phyloP scores from a whole-genome alignment of 192 early-diverging fungal species.

The Thamnidium elegans region DNA sequence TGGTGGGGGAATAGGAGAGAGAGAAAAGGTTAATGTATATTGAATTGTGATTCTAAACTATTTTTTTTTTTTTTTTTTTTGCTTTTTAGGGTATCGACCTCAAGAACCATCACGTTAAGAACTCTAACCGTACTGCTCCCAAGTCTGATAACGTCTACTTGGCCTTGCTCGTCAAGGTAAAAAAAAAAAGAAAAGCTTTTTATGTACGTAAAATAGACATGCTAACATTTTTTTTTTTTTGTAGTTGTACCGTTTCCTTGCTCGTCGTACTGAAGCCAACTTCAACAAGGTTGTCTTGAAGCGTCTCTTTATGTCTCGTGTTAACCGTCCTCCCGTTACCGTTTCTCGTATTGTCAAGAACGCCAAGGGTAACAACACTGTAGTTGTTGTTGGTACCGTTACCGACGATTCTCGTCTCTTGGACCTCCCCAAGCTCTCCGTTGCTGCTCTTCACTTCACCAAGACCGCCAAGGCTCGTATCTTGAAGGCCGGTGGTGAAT shows the following conservation, averaged over 20 bases:
- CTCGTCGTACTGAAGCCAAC: conserved; percentile 95
- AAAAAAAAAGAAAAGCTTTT: too few relatives aligned
- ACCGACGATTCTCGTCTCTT: conserved; percentile 95
- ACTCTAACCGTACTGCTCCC: conserved; percentile 82
- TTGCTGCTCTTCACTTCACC: conserved; percentile 95
- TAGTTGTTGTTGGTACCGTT: conserved; percentile 94
- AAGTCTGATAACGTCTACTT: conserved; percentile 97
- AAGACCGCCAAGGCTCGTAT: conserved; percentile 96
- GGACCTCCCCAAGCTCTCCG: conserved; percentile 91
- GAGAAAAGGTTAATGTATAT: too few relatives aligned
- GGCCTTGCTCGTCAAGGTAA: conserved; percentile 94
- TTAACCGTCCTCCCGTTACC: conserved; percentile 95
- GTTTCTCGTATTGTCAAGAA: conserved; percentile 83
- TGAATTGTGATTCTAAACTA: too few relatives aligned
- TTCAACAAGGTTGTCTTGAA: conserved; percentile 99
- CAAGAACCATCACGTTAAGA: conserved; percentile 98
- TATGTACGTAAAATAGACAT: too few relatives aligned
- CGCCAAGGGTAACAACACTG: conserved; percentile 84
- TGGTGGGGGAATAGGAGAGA: too few relatives aligned
- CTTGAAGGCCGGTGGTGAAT: conserved; percentile 97
- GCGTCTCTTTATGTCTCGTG: conserved; percentile 97
- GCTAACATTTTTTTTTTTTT: not conserved
- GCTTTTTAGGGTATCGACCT: conserved; percentile 97
- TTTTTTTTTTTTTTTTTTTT: too few relatives aligned
- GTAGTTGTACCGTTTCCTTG: conserved; percentile 97